Evolutionary conservation across 768 basidiomycete species (phyloP).

Genomic region (Termitomyces sp.): DNA sequence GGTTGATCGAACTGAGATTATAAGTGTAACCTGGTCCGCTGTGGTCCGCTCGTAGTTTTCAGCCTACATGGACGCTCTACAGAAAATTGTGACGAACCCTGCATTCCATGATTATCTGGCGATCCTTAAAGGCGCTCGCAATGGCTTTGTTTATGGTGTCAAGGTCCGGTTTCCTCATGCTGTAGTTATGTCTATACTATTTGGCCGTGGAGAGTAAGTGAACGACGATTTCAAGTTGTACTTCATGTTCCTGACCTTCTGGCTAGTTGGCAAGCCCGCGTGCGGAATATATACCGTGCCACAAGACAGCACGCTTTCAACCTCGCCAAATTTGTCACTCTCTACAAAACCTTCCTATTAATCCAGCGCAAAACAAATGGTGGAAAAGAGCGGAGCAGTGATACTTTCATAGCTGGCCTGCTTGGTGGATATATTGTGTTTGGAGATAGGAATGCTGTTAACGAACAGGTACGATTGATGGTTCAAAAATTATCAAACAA

Average conservation of each 20-base stretch:
- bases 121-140: conserved; percentile 90
- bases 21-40: conserved; percentile 2
- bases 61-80: conserved; percentile 24
- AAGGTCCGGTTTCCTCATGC: conserved; percentile 96
- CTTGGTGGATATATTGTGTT: conserved; percentile 90
- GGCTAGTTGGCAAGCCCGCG: conserved; percentile 65
- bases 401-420: conserved; percentile 91
- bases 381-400: conserved; percentile 74
- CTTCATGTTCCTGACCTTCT: conserved; percentile 6
- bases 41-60: neutral
- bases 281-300: conserved; percentile 66
- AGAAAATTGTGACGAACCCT: conserved; percentile 58
- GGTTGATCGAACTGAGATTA: neutral
- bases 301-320: conserved; percentile 90
- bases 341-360: conserved; percentile 86
- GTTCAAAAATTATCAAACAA: conserved; percentile 5
- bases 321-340: conserved; percentile 87
- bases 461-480: conserved; percentile 69
- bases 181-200: conserved; percentile 91
- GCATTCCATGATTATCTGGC: conserved; percentile 86
- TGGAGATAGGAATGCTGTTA: conserved; percentile 80
- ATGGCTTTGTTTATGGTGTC: conserved; percentile 85
- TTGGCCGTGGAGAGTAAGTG: conserved; percentile 86
- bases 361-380: conserved; percentile 76
- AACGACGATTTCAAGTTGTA: conserved; percentile 5